Percentiles rank a stretch among this genome's conserved stretches.
Evolutionary conservation across 345 rosid genomes (phyloP).

Genomic region (Turnera subulata): DNA sequence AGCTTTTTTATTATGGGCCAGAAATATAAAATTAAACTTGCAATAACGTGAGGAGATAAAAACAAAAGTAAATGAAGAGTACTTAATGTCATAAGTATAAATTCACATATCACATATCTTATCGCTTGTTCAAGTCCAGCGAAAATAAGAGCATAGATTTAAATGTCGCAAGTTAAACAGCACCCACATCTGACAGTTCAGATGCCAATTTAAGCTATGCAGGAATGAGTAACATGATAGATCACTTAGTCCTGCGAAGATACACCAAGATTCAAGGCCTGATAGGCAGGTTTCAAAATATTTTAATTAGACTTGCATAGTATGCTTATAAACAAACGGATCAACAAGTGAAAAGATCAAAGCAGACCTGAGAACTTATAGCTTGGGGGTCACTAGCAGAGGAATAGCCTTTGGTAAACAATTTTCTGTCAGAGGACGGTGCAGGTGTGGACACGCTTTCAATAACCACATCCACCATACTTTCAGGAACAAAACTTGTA

Average conservation of each 20-base stretch:
- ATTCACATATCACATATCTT: too few species aligned
- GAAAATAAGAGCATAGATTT: too few species aligned
- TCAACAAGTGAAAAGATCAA: slow-evolving; percentile 9
- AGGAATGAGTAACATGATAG: neutral
- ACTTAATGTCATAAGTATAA: too few species aligned
- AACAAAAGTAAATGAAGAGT: too few species aligned
- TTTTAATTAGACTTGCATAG: neutral
- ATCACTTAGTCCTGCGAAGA: neutral
- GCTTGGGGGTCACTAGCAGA: slow-evolving; percentile 31
- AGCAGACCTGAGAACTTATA: slow-evolving; percentile 32
- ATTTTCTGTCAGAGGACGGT: slow-evolving; percentile 15
- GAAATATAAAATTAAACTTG: too few species aligned
- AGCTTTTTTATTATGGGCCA: too few species aligned
- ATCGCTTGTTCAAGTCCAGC: too few species aligned
- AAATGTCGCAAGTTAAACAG: too few species aligned
- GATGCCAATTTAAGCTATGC: too few species aligned
- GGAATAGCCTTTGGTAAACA: slow-evolving; percentile 19
- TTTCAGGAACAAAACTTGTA: slow-evolving; percentile 36
- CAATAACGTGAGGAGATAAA: too few species aligned
- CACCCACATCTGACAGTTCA: too few species aligned
- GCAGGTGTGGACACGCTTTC: slow-evolving; percentile 28
- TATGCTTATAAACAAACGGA: neutral
- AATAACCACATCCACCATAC: slow-evolving; percentile 30
- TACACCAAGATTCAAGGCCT: neutral
- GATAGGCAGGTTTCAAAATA: neutral